Conservation (phyloP, 192 early-diverging fungal species). For the Coemansia sp. region DNA sequence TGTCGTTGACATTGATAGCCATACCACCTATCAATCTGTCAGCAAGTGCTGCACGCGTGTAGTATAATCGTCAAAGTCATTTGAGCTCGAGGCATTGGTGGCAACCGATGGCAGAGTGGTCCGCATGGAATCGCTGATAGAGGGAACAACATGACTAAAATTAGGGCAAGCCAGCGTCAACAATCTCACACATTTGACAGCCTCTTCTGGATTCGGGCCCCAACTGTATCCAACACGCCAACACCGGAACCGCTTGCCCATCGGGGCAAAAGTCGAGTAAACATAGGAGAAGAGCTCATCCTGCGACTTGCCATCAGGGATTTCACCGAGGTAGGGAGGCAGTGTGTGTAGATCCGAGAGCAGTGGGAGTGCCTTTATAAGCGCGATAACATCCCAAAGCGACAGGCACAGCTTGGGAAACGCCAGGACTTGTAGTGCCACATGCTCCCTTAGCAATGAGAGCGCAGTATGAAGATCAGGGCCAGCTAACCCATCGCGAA, state of each 20-base stretch:
- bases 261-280: neutral
- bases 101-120: neutral
- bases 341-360: neutral
- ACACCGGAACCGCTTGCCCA: conserved; percentile 1
- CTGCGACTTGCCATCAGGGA: neutral
- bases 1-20: neutral
- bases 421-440: neutral
- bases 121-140: neutral
- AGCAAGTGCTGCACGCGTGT: neutral
- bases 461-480: neutral
- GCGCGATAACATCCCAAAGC: neutral
- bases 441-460: neutral
- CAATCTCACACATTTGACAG: neutral
- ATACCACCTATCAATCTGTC: neutral
- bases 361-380: neutral
- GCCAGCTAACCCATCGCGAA: neutral
- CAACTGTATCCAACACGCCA: neutral
- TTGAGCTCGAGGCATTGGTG: neutral
- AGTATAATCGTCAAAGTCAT: neutral
- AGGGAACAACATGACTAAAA: neutral
- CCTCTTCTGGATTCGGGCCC: neutral
- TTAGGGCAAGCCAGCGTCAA: neutral
- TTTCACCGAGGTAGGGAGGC: neutral
- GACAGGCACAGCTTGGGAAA: neutral
- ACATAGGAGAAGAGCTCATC: neutral